Evolutionary conservation across 768 basidiomycete genomes (phyloP).

Genomic region (Boletus rubroflammeus): DNA sequence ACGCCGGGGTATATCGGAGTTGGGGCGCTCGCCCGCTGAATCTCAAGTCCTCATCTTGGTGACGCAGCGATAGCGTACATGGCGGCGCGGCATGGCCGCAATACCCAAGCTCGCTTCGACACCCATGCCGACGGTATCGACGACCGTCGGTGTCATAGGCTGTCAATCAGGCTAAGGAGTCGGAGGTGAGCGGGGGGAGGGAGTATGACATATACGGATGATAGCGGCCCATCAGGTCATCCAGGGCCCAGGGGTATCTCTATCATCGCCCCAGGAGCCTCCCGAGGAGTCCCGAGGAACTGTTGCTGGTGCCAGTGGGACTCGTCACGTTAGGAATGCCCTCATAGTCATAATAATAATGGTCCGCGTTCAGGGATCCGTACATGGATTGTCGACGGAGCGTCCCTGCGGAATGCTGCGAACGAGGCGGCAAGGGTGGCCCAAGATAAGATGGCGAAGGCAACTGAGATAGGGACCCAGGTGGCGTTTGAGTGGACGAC

Average conservation of each 20-base stretch:
- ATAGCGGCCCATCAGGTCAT: neutral
- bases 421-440: conserved; percentile 6
- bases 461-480: neutral
- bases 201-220: neutral
- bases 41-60: neutral
- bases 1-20: neutral
- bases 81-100: neutral
- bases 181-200: neutral
- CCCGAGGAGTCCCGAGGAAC: conserved; percentile 17
- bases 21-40: neutral
- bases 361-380: conserved; percentile 5
- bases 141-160: neutral
- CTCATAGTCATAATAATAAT: neutral
- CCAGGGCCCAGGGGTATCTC: neutral
- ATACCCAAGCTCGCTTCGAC: neutral
- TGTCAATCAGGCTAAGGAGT: neutral
- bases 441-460: neutral
- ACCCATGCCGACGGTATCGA: neutral
- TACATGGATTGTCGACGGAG: conserved; percentile 20
- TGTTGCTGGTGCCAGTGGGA: neutral
- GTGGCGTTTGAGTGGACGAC: conserved; percentile 34
- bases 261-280: conserved; percentile 21
- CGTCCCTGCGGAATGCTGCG: neutral
- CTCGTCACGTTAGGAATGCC: neutral
- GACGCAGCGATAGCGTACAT: no score